Evolutionary conservation across 805 yeast species (phyloP), one percentile per base, ranked within the genome.

Genomic region (Blastobotrys mokoenaii): DNA sequence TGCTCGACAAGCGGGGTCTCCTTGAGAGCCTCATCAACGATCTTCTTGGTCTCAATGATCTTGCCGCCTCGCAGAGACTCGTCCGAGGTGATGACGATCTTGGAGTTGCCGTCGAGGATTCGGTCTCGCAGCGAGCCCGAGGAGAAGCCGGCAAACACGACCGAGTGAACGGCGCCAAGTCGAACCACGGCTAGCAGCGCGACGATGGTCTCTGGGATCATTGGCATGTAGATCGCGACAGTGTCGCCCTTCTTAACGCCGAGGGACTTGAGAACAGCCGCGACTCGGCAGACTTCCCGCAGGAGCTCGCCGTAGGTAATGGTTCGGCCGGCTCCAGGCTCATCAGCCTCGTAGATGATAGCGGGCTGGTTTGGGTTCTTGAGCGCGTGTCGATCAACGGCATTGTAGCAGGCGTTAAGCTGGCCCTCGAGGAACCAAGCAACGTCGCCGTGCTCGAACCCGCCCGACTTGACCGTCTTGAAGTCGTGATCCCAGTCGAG

Each of bases 21-120:
- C 67, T 75, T 74, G 59, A 90, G 73, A 47, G 95, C 97, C 63
- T 89, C 97, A 66, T 90, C 97, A 49, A 90, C 97, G 57, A 93
- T 88, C 63, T 82, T 84, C 68, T 90, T 93, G 59, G 95, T 87
- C 62, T 84, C 81, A 57, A 93, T 85, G 52, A 83, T 79, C 71
- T 88, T 90, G 52, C 96, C 95, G 62, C 97, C 98, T 69, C 97
- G 83, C 66, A 82, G 81, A 50, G 94, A 89, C 68, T 88, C 96
- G 67, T 93, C 97, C 57, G 93, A 82, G 50, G 98, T 90, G 66
- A 93, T 86, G 53, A 90, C 83, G 49, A 85, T 83, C 65, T 77
- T 79, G 50, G 87, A 84, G 59, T 79, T 76, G 29, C 96, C 97
- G 65, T 90, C 96, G 47, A 74, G 73, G 55, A 93, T 82, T 65